Percentiles rank a stretch among this genome's conserved stretches.
phyloP scores from a whole-genome alignment of 1,139 yeast species.

The Sugiyamaella neomexicana region DNA sequence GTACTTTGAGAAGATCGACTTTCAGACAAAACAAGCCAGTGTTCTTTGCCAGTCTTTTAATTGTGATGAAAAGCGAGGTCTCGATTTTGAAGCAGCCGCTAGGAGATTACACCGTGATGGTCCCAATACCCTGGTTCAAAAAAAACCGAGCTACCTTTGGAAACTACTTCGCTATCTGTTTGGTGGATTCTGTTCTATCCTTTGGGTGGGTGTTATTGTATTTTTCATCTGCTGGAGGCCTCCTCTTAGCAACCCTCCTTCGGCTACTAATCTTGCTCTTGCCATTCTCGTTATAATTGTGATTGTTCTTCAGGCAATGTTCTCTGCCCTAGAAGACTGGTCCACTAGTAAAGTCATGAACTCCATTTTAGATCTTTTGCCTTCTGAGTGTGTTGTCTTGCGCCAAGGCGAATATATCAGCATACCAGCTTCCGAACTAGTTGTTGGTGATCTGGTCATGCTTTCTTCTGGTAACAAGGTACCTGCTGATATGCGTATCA shows the following conservation, averaged over 20 bases:
- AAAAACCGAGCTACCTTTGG: slow-evolving; percentile 38
- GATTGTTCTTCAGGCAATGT: slow-evolving; percentile 50
- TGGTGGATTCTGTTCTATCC: slow-evolving; percentile 53
- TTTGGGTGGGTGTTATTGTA: slow-evolving; percentile 49
- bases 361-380: slow-evolving; percentile 50
- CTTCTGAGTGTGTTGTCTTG: slow-evolving; percentile 47
- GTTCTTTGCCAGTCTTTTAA: slow-evolving; percentile 23
- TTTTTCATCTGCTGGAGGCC: slow-evolving; percentile 54
- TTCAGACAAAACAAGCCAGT: slow-evolving; percentile 20
- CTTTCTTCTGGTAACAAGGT: slow-evolving; percentile 50
- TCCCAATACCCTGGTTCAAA: slow-evolving; percentile 45
- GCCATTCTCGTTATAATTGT: slow-evolving; percentile 50
- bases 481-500: slow-evolving; percentile 52
- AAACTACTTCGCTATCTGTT: slow-evolving; percentile 47
- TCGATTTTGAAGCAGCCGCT: slow-evolving; percentile 38
- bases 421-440: slow-evolving; percentile 47
- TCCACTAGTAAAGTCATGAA: slow-evolving; percentile 53
- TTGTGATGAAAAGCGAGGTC: slow-evolving; percentile 33
- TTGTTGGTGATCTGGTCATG: slow-evolving; percentile 53
- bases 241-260: slow-evolving; percentile 51
- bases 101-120: slow-evolving; percentile 39
- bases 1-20: slow-evolving; percentile 25
- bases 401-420: slow-evolving; percentile 45
- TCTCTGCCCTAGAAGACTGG: slow-evolving; percentile 54
- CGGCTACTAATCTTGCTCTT: slow-evolving; percentile 48